Base-by-base conservation (phyloP, 257 asterid genomes). In the Solanum etuberosum region DNA sequence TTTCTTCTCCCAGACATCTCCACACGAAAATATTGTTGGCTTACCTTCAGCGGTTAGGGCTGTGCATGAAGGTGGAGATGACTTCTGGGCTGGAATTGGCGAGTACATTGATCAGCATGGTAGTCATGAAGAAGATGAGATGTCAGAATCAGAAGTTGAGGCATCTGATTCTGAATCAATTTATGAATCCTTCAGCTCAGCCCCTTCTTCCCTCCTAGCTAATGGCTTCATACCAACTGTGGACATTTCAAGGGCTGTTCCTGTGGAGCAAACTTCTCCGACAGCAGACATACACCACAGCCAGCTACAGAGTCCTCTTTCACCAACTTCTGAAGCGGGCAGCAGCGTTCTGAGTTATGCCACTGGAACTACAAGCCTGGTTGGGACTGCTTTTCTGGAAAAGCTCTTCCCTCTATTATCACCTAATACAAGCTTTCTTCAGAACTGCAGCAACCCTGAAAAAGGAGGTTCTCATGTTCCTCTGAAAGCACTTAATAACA, bases 371-470 rank as follows among this genome's bases (percentile, higher is more conserved):
- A 86, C 93, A 42, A 91, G 93, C 90, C 77, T 93, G 85, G 94
- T 83, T 9, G 98, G 98, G 51, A 87, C 92, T 77, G 91, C 95
- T 88, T 95, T 95, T 94, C 88, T 95, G 95, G 98, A 94, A 93
- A 90, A 96, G 95, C 95, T 95, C 38, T 95, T 94, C 86, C 98
- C 98, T 83, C 87, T 92, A 34, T 87, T 95, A 61, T 92, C 92
- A 51, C 91, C 92, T 57, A 89, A 85, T 42, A 89, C 93, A 43
- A 88, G 85, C 68, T 61, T 61, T 43, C 81, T 65, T 5, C 89
- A 91, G 87, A 90, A 86, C 83, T 90, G n/a, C 51, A 91, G 86
- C 42, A 46, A 63, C 88, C 31, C 81, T 81, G 93, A 88, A 35
- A 89, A 68, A 46, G 88, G 87, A 46, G 35, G 86, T 88, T 70